Conservation (phyloP, 371 early-diverging fungal species). For the Mortierella sp. region DNA sequence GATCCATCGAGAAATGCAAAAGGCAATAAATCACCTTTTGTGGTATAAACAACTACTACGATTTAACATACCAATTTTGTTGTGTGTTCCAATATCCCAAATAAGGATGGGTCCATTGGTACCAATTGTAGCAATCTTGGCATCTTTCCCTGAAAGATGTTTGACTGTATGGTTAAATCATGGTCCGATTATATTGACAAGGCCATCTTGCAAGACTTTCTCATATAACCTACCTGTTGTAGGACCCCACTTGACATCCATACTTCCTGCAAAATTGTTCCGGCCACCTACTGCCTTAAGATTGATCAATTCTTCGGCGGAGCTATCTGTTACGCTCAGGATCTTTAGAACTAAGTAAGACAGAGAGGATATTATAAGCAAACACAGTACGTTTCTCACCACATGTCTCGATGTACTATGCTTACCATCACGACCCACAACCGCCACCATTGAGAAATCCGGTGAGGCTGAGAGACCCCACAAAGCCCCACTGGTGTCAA, state of each 20-base stretch:
- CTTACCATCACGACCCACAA: slow-evolving; percentile 83
- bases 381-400: neutral
- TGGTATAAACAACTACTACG: too few relatives aligned
- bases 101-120: slow-evolving; percentile 78
- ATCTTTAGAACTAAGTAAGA: slow-evolving; percentile 74
- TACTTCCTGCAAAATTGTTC: slow-evolving; percentile 74
- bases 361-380: neutral
- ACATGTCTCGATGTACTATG: neutral
- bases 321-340: slow-evolving; percentile 65
- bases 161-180: neutral
- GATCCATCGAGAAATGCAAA: neutral
- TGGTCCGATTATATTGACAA: neutral
- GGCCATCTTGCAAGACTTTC: neutral
- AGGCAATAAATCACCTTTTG: neutral
- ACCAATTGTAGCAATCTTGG: slow-evolving; percentile 82
- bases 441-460: slow-evolving; percentile 72
- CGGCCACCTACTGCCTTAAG: slow-evolving; percentile 76
- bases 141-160: slow-evolving; percentile 52
- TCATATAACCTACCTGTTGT: slow-evolving; percentile 16
- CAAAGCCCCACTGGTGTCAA: slow-evolving; percentile 65
- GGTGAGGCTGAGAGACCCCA: slow-evolving; percentile 76
- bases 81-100: slow-evolving; percentile 58
- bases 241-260: slow-evolving; percentile 88
- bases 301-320: slow-evolving; percentile 74
- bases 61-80: slow-evolving; percentile 60